Conservation (phyloP, 106 monocot genomes). For the Vanilla planifolia region DNA sequence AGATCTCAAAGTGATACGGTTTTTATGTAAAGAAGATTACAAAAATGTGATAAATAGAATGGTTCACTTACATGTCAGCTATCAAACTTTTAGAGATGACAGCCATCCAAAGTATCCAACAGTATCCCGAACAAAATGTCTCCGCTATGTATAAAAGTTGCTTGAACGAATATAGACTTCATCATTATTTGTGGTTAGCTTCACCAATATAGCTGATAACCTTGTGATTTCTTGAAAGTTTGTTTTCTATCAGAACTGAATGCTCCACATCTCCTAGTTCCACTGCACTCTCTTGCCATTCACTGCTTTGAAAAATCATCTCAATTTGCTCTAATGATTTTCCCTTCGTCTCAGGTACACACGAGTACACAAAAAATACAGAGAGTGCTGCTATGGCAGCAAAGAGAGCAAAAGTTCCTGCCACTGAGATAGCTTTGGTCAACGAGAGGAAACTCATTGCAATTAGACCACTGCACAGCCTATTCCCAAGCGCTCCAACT, state of each 20-base stretch:
- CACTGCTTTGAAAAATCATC: conserved; percentile 44
- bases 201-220: neutral
- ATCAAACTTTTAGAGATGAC: too few relatives aligned
- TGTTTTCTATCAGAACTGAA: conserved; percentile 25
- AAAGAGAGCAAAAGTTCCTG: conserved; percentile 73
- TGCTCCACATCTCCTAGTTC: conserved; percentile 77
- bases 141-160: too few relatives aligned
- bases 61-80: too few relatives aligned
- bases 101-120: too few relatives aligned
- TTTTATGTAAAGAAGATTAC: too few relatives aligned
- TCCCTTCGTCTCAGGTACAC: conserved; percentile 90
- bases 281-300: conserved; percentile 40
- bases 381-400: conserved; percentile 52
- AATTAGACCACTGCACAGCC: conserved; percentile 71
- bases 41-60: too few relatives aligned
- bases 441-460: conserved; percentile 92
- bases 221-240: neutral
- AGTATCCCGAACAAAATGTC: too few relatives aligned
- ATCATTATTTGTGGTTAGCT: neutral
- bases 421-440: conserved; percentile 46
- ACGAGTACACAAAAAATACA: conserved; percentile 51
- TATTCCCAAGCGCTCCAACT: conserved; percentile 63
- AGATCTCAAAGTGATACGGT: too few relatives aligned
- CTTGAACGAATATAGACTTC: neutral
- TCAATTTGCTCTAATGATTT: conserved; percentile 86